phyloP scores from a whole-genome alignment of 805 yeast species.

The Lipomyces starkeyi region DNA sequence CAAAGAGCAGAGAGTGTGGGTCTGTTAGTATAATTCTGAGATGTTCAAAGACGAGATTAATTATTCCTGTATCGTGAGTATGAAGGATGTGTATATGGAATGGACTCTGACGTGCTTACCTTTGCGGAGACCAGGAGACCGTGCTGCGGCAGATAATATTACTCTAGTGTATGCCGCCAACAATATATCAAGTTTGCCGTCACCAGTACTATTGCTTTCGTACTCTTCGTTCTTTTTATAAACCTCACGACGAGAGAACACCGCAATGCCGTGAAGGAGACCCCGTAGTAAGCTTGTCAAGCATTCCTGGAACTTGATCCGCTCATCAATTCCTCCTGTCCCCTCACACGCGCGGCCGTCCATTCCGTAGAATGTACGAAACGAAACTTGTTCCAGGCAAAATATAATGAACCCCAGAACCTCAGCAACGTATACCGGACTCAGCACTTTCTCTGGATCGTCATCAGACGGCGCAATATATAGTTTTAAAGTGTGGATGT shows the following conservation, averaged over 20 bases:
- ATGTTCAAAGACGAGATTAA: neutral
- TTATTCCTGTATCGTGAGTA: neutral
- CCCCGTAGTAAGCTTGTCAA: neutral
- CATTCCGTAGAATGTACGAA: neutral
- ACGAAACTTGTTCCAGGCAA: neutral
- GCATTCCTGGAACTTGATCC: neutral
- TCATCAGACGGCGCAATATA: neutral
- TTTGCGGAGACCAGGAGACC: constrained; percentile 5
- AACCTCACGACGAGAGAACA: neutral
- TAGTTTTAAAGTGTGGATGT: neutral
- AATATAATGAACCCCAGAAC: neutral
- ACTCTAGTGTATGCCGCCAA: neutral
- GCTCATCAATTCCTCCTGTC: neutral
- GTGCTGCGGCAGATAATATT: neutral
- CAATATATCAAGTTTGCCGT: neutral
- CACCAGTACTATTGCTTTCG: neutral
- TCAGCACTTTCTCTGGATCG: neutral
- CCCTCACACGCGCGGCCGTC: neutral
- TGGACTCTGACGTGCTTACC: neutral
- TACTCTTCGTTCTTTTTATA: neutral
- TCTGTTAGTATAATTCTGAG: neutral
- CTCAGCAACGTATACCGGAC: neutral
- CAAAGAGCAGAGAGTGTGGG: constrained; percentile 1
- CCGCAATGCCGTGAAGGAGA: neutral
- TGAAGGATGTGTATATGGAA: neutral